Evolutionary conservation across 371 early-diverging fungal genomes (phyloP), one percentile per base, ranked within the genome.

Genomic region (Mortierella polycephala): DNA sequence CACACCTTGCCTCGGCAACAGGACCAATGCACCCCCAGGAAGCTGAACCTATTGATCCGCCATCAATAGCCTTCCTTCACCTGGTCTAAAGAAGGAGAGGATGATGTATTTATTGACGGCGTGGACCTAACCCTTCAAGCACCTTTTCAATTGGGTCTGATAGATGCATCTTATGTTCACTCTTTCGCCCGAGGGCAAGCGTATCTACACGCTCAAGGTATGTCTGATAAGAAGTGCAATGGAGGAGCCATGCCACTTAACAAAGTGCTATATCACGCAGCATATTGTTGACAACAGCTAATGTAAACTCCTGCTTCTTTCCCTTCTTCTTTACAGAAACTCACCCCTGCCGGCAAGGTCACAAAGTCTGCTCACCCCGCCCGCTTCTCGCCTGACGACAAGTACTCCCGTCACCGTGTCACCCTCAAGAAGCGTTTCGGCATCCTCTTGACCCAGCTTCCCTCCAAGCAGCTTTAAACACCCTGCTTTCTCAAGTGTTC

Each of bases 321-420:
- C 5, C 11, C 16, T 60, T 4, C 21, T 20, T 40, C 23, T 14
- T 14, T 23, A 75, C 76, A 96, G 98, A 98, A 96, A 88, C 82
- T 87, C 52, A 90, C 93, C 69, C 86, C 91, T 20, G 85, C 75
- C 46, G 98, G 97, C 57, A 79, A 85, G 66, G 88, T 93, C 65
- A 98, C 98, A 67, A 94, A 94, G 81, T 95, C 96, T 46, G 99
- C 99, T 57, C 99, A 98, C 82, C 99, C 99, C 44, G 94, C 98
- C 21, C 94, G 98, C 63, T 98, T 98, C 89, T 97, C 97, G 37
- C 99, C 99, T 58, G 98, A 98, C 83, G 99, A 98, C 91, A 98
- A 98, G 87, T 98, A 90, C 90, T 97, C 97, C 68, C 94, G 97
- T 70, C 98, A 98, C 82, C 92, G 99, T 67, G 95, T 98, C 50